Base-by-base conservation (phyloP, 495 filamentous ascomycete genomes). In the Elasticomyces elasticus region DNA sequence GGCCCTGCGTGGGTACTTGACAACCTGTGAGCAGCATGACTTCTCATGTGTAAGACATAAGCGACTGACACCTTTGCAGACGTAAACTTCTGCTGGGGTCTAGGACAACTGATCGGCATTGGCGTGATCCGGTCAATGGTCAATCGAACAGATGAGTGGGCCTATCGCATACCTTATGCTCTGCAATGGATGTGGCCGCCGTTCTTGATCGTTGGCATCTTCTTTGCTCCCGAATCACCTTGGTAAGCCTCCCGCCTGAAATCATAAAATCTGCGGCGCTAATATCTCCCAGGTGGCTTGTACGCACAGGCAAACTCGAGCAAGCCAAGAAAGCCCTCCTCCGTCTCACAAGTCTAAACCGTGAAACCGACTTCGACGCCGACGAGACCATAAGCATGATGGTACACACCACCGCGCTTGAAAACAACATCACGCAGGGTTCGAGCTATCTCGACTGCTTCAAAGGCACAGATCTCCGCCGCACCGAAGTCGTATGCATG, bases 171-270 rank as follows among this genome's bases (percentile, higher is more conserved):
- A 25, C 69, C 69, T 1, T 70, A 66, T 35, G 65, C 69, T 1
- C 59, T 72, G 12, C 69, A 72, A 52, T 72, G 69, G 69, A 68
- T 72, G 65, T 72, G 69, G 69, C 66, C 67, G 7, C 60, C 69
- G 9, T 64, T 63, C 11, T 58, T 72, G 28, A 38, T 70, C 43
- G 55, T 68, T 22, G 66, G 68, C 17, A 64, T 70, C 41, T 24
- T 45, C 7, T 56, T 72, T 5, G 69, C 69, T 12, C 69, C 69
- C 0, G 69, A 72, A 46, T 65, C 62, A 4, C 69, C 69, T 3
- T 69, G 66, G 66, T 54, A 51, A 22, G 49, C 28, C 6, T 24
- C 25, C 33, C 19, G 15, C 23, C 45, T 31, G 7, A 28, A 23
- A 7, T n/a, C 45, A 48, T 28, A 12, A 25, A 48, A 12, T 48